Evolutionary conservation across 768 basidiomycete genomes (phyloP).

Genomic region (Termitomyces sp.): DNA sequence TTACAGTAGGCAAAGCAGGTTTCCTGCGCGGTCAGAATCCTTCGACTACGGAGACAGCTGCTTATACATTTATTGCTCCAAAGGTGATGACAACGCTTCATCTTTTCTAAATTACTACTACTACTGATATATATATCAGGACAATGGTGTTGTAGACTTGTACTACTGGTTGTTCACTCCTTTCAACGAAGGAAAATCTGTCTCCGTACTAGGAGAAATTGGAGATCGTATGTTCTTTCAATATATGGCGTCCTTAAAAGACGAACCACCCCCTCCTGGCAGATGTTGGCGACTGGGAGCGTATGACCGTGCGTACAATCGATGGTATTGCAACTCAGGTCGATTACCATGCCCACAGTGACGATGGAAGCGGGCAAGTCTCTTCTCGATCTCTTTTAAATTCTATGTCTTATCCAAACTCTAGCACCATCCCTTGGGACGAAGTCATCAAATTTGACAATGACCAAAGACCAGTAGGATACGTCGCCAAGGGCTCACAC

Average conservation of each 20-base stretch:
- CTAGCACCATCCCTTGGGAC: slow-evolving; percentile 13
- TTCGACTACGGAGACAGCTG: slow-evolving; percentile 7
- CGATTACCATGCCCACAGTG: slow-evolving; percentile 15
- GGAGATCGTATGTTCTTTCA: slow-evolving; percentile 7
- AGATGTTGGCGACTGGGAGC: slow-evolving; percentile 17
- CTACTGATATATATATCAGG: slow-evolving; percentile 1
- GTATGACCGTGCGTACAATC: slow-evolving; percentile 14
- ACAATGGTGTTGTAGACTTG: slow-evolving; percentile 13
- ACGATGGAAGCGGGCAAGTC: slow-evolving; percentile 11
- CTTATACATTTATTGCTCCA: slow-evolving; percentile 13
- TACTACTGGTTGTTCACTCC: slow-evolving; percentile 15
- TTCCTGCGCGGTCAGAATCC: slow-evolving; percentile 15
- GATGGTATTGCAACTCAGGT: slow-evolving; percentile 15
- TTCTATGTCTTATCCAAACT: too few relatives aligned
- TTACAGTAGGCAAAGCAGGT: slow-evolving; percentile 10
- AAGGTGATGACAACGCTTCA: slow-evolving; percentile 6
- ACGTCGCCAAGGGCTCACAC: slow-evolving; percentile 14
- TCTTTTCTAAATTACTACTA: not conserved
- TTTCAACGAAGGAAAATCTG: slow-evolving; percentile 14
- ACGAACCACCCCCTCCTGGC: too few relatives aligned
- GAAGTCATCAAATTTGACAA: slow-evolving; percentile 14
- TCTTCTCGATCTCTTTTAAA: too few relatives aligned
- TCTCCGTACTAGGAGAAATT: slow-evolving; percentile 11
- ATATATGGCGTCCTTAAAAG: too few relatives aligned
- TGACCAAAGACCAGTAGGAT: slow-evolving; percentile 13